Evolutionary conservation across 78 protist species (phyloP).

Genomic region (Protostelium mycophagum): DNA sequence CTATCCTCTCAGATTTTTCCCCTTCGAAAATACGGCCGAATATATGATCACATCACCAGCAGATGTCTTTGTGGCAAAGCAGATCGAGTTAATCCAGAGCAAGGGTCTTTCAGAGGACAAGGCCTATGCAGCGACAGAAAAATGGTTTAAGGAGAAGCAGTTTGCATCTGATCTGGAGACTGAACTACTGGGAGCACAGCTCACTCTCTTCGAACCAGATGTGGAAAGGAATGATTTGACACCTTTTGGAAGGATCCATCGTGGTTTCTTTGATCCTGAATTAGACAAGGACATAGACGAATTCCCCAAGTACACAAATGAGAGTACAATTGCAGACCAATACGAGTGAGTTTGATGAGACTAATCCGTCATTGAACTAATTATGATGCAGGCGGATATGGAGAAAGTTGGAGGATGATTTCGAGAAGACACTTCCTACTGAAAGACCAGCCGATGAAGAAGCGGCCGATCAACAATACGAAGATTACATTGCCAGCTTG

Average conservation of each 20-base stretch:
- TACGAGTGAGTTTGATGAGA: neutral
- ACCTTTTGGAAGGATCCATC: neutral
- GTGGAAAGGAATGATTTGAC: neutral
- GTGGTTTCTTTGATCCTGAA: neutral
- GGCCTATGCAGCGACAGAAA: neutral
- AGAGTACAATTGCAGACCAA: neutral
- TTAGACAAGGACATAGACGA: neutral
- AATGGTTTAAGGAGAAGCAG: neutral
- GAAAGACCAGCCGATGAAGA: neutral
- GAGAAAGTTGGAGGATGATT: neutral
- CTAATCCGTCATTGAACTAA: neutral
- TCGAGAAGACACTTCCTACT: neutral
- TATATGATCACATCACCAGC: neutral
- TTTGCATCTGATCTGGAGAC: neutral
- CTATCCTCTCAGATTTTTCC: neutral
- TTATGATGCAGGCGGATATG: too few species aligned
- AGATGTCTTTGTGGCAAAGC: neutral
- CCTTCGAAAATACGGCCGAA: neutral
- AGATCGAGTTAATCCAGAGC: neutral
- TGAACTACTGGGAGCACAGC: neutral
- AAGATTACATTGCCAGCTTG: too few species aligned
- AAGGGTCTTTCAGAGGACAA: neutral
- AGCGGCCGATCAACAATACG: neutral
- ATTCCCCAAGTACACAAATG: neutral
- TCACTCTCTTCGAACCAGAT: neutral